phyloP scores from a whole-genome alignment of 2,329 filamentous ascomycete species.

The Exophiala viscosa region DNA sequence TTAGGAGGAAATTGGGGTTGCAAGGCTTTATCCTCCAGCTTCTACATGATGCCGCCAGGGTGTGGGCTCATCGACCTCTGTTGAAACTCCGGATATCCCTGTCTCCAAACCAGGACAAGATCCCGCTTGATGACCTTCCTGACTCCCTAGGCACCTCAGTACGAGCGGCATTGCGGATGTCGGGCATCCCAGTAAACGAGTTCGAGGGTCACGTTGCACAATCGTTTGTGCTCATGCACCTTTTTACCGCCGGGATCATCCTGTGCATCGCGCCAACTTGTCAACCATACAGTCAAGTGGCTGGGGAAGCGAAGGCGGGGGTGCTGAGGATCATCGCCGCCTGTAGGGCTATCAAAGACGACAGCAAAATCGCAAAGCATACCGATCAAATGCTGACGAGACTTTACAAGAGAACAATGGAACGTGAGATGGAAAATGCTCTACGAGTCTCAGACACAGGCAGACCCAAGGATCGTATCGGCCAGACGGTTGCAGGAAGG shows the following conservation, averaged over 20 bases:
- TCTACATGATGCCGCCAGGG: slow-evolving; percentile 29
- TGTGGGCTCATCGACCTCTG: slow-evolving; percentile 28
- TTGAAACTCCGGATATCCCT: slow-evolving; percentile 25
- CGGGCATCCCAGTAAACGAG: slow-evolving; percentile 28
- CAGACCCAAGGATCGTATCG: not conserved
- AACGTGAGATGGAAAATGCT: slow-evolving; percentile 26
- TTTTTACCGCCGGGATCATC: slow-evolving; percentile 28
- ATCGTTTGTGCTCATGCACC: slow-evolving; percentile 26
- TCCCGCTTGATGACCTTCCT: slow-evolving; percentile 6
- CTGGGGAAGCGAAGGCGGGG: slow-evolving; percentile 32
- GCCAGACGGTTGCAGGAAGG: not conserved
- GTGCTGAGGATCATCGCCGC: slow-evolving; percentile 32
- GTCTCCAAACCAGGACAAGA: slow-evolving; percentile 1
- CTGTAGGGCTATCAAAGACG: slow-evolving; percentile 22
- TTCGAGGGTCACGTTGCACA: slow-evolving; percentile 31
- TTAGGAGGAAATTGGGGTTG: slow-evolving; percentile 15
- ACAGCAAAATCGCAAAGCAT: slow-evolving; percentile 31
- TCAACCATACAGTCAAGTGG: slow-evolving; percentile 30
- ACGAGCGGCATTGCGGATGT: slow-evolving; percentile 32
- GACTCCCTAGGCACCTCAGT: slow-evolving; percentile 22
- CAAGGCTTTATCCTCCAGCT: slow-evolving; percentile 28
- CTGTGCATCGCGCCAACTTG: slow-evolving; percentile 33
- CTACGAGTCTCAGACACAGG: slow-evolving; percentile 1
- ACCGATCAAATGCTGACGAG: slow-evolving; percentile 31
- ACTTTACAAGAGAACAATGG: slow-evolving; percentile 29